A percentile compares a stretch with the other conserved stretches of the same genome.
Evolutionary conservation across 1,139 yeast species (phyloP).

Genomic region (Waltiozyma sp.): DNA sequence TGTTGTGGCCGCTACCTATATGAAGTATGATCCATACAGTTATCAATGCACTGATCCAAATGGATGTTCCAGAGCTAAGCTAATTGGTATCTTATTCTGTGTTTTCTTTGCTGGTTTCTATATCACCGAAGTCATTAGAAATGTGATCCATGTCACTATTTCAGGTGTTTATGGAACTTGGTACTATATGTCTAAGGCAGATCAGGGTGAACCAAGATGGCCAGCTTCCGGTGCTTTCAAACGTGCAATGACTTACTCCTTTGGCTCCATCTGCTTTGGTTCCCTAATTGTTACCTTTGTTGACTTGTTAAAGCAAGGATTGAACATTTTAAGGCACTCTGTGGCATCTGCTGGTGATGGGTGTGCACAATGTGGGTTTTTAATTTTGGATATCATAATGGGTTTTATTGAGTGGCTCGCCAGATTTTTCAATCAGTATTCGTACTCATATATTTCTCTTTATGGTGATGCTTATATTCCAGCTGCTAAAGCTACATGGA

Average conservation of each 20-base stretch:
- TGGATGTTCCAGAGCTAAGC: conserved; percentile 60
- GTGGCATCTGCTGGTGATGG: conserved; percentile 45
- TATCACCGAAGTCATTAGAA: conserved; percentile 75
- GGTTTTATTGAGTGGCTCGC: conserved; percentile 70
- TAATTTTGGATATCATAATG: conserved; percentile 49
- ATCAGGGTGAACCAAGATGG: conserved; percentile 69
- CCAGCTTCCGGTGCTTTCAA: conserved; percentile 79
- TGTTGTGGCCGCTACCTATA: conserved; percentile 65
- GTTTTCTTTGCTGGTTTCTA: conserved; percentile 81
- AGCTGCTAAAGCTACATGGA: conserved; percentile 78
- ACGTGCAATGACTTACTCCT: conserved; percentile 75
- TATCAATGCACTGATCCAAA: conserved; percentile 40
- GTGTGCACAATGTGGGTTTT: conserved; percentile 43
- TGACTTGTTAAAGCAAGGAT: conserved; percentile 47
- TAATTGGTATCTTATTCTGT: conserved; percentile 55
- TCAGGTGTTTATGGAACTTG: conserved; percentile 86
- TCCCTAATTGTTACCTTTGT: conserved; percentile 71
- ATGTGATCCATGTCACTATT: conserved; percentile 75
- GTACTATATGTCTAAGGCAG: conserved; percentile 72
- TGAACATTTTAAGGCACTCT: conserved; percentile 37
- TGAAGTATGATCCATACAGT: conserved; percentile 42
- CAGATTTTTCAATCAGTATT: conserved; percentile 81
- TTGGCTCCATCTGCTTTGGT: conserved; percentile 87
- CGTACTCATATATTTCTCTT: conserved; percentile 77
- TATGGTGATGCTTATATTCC: conserved; percentile 71